Evolutionary conservation across 768 basidiomycete species (phyloP).

Genomic region (Suillus plorans): DNA sequence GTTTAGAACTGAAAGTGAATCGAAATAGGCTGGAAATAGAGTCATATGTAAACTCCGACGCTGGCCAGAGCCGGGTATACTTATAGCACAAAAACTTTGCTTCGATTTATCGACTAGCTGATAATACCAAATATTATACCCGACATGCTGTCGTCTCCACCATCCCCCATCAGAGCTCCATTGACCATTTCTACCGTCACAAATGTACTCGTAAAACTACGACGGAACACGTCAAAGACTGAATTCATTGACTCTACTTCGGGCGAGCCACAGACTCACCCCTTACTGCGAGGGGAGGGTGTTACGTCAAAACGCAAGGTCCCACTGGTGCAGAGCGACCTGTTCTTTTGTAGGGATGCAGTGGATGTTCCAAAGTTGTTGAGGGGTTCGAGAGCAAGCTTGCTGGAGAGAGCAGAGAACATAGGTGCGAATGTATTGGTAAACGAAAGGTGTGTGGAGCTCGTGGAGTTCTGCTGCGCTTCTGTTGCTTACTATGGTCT

Average conservation of each 20-base stretch:
- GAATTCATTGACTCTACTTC: slow-evolving; percentile 37
- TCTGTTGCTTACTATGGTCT: slow-evolving; percentile 1
- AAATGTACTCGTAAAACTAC: slow-evolving; percentile 54
- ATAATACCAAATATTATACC: neutral
- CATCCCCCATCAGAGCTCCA: slow-evolving; percentile 21
- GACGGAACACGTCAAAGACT: slow-evolving; percentile 31
- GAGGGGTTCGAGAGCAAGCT: slow-evolving; percentile 47
- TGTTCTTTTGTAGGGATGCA: slow-evolving; percentile 58
- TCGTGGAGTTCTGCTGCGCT: slow-evolving; percentile 1
- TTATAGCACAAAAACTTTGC: neutral
- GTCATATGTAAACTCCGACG: slow-evolving; percentile 7
- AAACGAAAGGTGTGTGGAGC: slow-evolving; percentile 61
- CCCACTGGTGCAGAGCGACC: slow-evolving; percentile 37
- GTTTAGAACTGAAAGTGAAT: neutral
- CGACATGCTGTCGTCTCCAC: slow-evolving; percentile 22
- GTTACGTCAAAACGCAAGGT: slow-evolving; percentile 30
- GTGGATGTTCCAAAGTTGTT: slow-evolving; percentile 62
- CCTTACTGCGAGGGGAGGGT: slow-evolving; percentile 27
- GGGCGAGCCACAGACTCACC: slow-evolving; percentile 39
- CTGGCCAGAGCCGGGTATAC: neutral
- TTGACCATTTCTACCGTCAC: slow-evolving; percentile 41
- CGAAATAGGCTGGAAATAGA: too few species aligned
- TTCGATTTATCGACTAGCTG: neutral
- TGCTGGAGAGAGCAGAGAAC: slow-evolving; percentile 49
- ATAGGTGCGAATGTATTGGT: slow-evolving; percentile 61